phyloP scores from a whole-genome alignment of 257 asterid species.

The Eustoma russellianum region DNA sequence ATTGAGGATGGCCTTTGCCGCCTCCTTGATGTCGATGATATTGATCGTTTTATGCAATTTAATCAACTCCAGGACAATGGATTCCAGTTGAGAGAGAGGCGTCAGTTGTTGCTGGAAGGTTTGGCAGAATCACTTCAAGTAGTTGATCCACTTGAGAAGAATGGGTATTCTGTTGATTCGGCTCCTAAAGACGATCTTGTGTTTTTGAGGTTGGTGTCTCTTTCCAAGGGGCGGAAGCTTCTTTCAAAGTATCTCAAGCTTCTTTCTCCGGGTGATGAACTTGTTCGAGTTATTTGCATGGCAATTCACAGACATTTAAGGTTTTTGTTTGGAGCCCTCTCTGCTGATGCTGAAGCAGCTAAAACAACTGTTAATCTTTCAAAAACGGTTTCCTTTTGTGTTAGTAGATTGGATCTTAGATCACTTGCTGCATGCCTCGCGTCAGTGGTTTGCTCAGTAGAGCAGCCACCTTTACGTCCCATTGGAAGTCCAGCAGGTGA shows the following conservation, averaged over 20 bases:
- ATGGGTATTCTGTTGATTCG: conserved; percentile 23
- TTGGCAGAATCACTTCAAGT: conserved; percentile 43
- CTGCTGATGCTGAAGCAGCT: conserved; percentile 24
- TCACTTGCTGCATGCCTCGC: conserved; percentile 41
- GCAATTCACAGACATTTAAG: conserved; percentile 36
- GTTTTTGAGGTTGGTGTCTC: conserved; percentile 33
- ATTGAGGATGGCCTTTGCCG: conserved; percentile 83
- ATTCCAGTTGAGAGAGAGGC: conserved; percentile 26
- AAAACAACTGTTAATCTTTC: conserved; percentile 25
- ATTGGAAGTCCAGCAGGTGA: conserved; percentile 45
- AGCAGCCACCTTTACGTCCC: conserved; percentile 44
- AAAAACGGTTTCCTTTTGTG: conserved; percentile 19
- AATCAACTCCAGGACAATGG: conserved; percentile 52
- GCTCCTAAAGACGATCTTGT: conserved; percentile 35
- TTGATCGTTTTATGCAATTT: conserved; percentile 69
- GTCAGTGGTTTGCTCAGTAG: conserved; percentile 37
- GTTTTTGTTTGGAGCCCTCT: conserved; percentile 29
- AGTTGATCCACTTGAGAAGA: conserved; percentile 38
- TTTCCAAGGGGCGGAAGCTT: conserved; percentile 41
- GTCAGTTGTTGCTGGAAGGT: conserved; percentile 44
- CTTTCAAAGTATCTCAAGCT: conserved; percentile 32
- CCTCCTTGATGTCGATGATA: conserved; percentile 88
- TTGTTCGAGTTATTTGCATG: conserved; percentile 39
- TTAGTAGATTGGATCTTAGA: conserved; percentile 34
- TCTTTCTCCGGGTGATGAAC: conserved; percentile 37